Conservation (phyloP, 495 filamentous ascomycete genomes). For the Xylaria palmicola region DNA sequence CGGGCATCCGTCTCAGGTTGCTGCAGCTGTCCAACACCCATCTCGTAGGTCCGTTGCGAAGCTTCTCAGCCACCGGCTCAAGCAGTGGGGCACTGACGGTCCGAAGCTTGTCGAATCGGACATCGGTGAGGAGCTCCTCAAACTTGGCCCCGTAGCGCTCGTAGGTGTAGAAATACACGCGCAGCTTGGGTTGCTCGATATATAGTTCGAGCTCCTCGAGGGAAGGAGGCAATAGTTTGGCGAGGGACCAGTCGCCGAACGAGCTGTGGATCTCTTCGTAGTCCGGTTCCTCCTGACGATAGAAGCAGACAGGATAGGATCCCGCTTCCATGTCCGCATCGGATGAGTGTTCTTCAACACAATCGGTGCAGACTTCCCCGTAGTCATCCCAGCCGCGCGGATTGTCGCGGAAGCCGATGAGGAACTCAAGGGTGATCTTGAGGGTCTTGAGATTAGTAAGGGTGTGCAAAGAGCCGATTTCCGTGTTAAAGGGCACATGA, state of each 20-base stretch:
- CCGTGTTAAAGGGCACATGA: not conserved
- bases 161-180: not conserved
- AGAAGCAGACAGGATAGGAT: too few relatives aligned
- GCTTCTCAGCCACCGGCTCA: not conserved
- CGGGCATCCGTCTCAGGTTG: too few relatives aligned
- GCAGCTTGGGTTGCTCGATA: not conserved
- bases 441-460: not conserved
- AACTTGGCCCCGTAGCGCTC: slow-evolving; percentile 7
- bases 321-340: not conserved
- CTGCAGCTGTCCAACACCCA: too few relatives aligned
- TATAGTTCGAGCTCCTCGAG: not conserved
- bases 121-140: not conserved
- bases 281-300: not conserved
- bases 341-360: too few relatives aligned
- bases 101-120: not conserved
- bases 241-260: not conserved
- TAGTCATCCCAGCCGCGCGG: not conserved
- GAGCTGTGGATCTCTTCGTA: not conserved
- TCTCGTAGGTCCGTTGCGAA: not conserved
- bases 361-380: not conserved
- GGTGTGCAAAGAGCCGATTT: not conserved
- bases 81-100: not conserved
- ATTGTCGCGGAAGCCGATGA: not conserved
- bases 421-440: slow-evolving; percentile 4
- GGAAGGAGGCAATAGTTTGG: not conserved